A percentile compares a stretch with the other conserved stretches of the same genome.
phyloP scores from a whole-genome alignment of 345 rosid species.

The Eutrema yunnanense region DNA sequence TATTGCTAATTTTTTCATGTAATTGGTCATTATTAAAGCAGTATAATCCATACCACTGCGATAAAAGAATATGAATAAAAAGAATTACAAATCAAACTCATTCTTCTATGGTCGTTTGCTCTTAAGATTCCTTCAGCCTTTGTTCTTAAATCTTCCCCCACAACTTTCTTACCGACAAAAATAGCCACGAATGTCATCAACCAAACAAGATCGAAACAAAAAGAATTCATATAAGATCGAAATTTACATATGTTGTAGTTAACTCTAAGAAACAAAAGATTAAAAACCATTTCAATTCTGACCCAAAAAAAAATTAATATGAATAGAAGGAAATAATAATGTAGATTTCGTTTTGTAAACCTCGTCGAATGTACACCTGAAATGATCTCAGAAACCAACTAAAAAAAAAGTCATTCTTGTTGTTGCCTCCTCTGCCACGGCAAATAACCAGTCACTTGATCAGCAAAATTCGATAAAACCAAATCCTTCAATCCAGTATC shows the following conservation, averaged over 20 bases:
- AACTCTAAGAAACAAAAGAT: not conserved
- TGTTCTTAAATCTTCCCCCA: not conserved
- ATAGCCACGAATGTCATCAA: not conserved
- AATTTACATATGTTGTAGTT: slow-evolving; percentile 16
- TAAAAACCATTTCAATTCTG: not conserved
- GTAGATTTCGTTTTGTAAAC: not conserved
- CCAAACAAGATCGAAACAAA: slow-evolving; percentile 3
- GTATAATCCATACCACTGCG: not conserved
- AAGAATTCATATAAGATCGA: not conserved
- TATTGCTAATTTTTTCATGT: not conserved
- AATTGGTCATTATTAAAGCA: not conserved
- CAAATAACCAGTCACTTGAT: slow-evolving; percentile 53
- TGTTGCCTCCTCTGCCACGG: slow-evolving; percentile 67
- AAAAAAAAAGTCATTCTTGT: slow-evolving; percentile 18
- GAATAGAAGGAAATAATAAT: not conserved
- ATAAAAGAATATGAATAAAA: not conserved
- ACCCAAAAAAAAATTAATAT: not conserved
- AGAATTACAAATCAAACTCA: no score
- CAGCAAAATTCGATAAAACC: slow-evolving; percentile 67
- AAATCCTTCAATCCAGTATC: slow-evolving; percentile 87
- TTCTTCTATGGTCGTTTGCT: not conserved
- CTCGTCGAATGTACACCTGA: slow-evolving; percentile 9
- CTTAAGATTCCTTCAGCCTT: not conserved
- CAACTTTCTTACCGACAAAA: not conserved
- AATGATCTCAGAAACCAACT: slow-evolving; percentile 4